A percentile compares a stretch with the other conserved stretches of the same genome.
Conservation (phyloP, 2,329 filamentous ascomycete genomes). For the Monilinia fructigena region DNA sequence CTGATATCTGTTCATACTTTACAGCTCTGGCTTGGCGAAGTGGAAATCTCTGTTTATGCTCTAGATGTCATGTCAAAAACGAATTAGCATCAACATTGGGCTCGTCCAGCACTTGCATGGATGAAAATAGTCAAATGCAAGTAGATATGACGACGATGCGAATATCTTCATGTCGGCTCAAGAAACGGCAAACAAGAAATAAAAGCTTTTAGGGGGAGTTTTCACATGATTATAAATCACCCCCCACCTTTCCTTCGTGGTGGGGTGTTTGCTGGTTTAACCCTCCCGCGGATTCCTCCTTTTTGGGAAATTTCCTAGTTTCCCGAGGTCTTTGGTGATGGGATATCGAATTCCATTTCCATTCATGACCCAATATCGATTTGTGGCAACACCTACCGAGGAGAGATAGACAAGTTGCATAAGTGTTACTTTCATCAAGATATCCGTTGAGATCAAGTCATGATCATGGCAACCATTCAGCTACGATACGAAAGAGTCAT, state of each 20-base stretch:
- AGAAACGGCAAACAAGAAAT: slow-evolving; percentile 9
- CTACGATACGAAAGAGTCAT: neutral
- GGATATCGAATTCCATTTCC: slow-evolving; percentile 7
- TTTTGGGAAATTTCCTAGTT: slow-evolving; percentile 15
- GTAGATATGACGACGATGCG: slow-evolving; percentile 8
- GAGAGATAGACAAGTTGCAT: neutral
- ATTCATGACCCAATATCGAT: neutral
- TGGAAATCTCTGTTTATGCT: neutral
- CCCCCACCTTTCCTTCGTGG: neutral
- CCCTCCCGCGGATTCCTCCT: neutral
- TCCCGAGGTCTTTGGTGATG: neutral
- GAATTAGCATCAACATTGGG: slow-evolving; percentile 4
- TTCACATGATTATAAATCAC: neutral
- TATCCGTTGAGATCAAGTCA: no score
- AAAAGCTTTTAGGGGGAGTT: neutral
- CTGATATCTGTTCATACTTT: neutral
- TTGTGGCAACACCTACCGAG: neutral
- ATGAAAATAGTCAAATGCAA: neutral
- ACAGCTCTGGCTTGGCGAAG: neutral
- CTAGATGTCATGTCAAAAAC: neutral
- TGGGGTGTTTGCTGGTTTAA: neutral
- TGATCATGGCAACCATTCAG: no score
- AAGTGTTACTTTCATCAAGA: no score
- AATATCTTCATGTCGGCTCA: slow-evolving; percentile 16
- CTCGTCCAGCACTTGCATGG: neutral